These are phyloP conservation scores for Styphnolobium japonicum DNA, from an alignment of 306 rosid genomes.

Conservation along the genomic window DNA sequence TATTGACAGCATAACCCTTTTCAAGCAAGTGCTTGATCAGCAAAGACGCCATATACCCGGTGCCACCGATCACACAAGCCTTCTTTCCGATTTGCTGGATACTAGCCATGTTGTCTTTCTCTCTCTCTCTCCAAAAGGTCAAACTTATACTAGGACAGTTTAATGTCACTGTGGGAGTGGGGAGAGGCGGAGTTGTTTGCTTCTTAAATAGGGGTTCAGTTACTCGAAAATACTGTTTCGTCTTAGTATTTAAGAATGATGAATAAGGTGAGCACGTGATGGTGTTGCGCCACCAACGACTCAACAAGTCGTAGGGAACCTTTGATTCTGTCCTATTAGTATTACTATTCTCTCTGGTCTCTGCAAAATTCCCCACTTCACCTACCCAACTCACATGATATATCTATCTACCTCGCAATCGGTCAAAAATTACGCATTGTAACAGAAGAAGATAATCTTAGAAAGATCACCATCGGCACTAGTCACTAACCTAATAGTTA, in stretches of 20 bases:
- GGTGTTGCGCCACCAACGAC: not conserved
- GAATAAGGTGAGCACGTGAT: constrained; percentile 27
- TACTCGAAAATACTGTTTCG: not conserved
- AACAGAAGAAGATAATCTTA: too few species aligned
- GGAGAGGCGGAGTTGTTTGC: not conserved
- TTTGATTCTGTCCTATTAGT: not conserved
- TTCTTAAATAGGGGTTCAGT: constrained; percentile 22
- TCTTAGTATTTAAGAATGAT: not conserved
- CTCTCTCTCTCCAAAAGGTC: not conserved
- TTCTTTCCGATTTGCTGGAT: constrained; percentile 27
- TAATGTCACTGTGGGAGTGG: not conserved
- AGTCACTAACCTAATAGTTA: too few species aligned
- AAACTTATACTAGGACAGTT: not conserved
- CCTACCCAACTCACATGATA: not conserved
- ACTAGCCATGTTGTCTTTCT: constrained; percentile 36
- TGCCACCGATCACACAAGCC: constrained; percentile 78
- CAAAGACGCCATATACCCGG: constrained; percentile 63
- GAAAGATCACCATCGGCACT: too few species aligned
- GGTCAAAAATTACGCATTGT: too few species aligned
- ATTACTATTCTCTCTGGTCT: too few species aligned
- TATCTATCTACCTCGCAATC: too few species aligned
- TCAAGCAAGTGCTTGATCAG: constrained; percentile 63
- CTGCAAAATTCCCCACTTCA: too few species aligned
- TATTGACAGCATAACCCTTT: constrained; percentile 67
- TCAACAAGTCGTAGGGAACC: constrained; percentile 1